Evolutionary conservation across 1,284 basidiomycete species (phyloP).

Genomic region (Ustilago vetiveriae): DNA sequence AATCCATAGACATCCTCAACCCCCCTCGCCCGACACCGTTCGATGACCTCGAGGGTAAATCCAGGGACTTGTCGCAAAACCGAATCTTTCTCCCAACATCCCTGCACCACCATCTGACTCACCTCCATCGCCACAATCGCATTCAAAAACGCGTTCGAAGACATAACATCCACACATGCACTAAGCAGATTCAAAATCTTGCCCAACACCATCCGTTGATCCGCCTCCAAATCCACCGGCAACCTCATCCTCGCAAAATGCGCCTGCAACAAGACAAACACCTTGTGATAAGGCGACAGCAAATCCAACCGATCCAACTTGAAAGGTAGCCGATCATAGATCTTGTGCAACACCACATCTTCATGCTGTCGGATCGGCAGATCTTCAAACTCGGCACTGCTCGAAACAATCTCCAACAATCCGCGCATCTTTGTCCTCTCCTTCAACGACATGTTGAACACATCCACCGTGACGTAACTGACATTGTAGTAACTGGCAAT

Average conservation of each 20-base stretch:
- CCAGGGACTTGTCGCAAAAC: constrained; percentile 90
- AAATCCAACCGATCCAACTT: constrained; percentile 86
- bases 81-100: constrained; percentile 87
- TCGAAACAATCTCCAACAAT: constrained; percentile 92
- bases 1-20: constrained; percentile 64
- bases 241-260: constrained; percentile 92
- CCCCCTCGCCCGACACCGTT: constrained; percentile 76
- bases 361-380: constrained; percentile 80
- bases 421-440: constrained; percentile 98
- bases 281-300: constrained; percentile 96
- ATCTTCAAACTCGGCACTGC: constrained; percentile 93
- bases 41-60: constrained; percentile 79
- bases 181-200: constrained; percentile 79
- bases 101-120: constrained; percentile 99
- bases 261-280: constrained; percentile 92
- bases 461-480: constrained; percentile 90
- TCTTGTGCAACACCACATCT: constrained; percentile 71
- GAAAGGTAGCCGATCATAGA: constrained; percentile 97
- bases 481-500: constrained; percentile 73
- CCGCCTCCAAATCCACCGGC: constrained; percentile 90
- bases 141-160: constrained; percentile 91
- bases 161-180: constrained; percentile 96
- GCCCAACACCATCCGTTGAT: constrained; percentile 85
- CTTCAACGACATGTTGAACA: constrained; percentile 93
- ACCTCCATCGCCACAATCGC: constrained; percentile 97